Percentiles rank a stretch among this genome's conserved stretches.
These are phyloP conservation scores for Vaccinium corymbosum DNA, from an alignment of 148 eudicot genomes.

Conservation along the genomic window DNA sequence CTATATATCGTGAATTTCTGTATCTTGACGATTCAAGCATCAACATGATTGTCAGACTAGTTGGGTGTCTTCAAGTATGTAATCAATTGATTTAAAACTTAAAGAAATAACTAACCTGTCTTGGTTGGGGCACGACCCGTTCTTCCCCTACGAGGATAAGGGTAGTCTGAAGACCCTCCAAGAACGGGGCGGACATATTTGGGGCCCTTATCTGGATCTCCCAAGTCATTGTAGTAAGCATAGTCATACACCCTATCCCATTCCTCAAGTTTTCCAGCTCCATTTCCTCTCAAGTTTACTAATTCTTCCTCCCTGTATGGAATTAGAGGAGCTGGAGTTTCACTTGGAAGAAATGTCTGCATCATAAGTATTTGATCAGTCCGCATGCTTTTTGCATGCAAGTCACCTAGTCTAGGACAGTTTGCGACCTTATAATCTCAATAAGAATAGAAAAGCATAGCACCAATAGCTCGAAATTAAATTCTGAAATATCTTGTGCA, in stretches of 20 bases:
- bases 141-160: constrained; percentile 83
- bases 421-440: no score
- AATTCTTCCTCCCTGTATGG: constrained; percentile 62
- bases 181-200: constrained; percentile 55
- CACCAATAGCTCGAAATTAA: no score
- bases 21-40: not conserved
- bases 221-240: constrained; percentile 76
- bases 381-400: no score
- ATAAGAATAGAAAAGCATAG: no score
- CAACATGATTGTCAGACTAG: not conserved
- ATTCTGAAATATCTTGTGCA: no score
- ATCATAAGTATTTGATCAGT: not conserved
- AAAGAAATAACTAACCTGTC: constrained; percentile 38
- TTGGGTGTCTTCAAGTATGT: not conserved
- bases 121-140: constrained; percentile 66
- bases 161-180: constrained; percentile 67
- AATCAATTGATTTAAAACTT: not conserved
- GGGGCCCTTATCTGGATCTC: constrained; percentile 64
- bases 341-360: constrained; percentile 58
- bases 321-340: constrained; percentile 53
- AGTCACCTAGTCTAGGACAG: no score
- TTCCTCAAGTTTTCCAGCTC: constrained; percentile 59
- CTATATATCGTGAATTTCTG: not conserved
- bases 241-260: constrained; percentile 94
- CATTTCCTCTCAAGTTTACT: constrained; percentile 50